Percentiles rank a stretch among this genome's conserved stretches.
These are phyloP conservation scores for Luffa aegyptiaca DNA, from an alignment of 306 rosid genomes.

Conservation along the genomic window DNA sequence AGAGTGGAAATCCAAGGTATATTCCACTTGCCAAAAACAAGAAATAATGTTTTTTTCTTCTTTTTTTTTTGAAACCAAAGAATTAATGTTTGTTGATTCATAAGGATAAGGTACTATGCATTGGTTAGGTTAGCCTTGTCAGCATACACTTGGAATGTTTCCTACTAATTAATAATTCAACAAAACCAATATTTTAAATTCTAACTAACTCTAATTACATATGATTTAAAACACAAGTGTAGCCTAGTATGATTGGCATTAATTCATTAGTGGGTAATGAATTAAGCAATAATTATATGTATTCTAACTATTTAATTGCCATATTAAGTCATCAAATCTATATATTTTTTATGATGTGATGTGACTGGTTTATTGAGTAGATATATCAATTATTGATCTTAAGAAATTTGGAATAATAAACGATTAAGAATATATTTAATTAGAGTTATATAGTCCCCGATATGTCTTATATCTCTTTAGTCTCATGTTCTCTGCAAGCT, in stretches of 20 bases:
- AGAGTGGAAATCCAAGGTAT: background rate
- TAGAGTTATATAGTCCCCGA: too few relatives aligned
- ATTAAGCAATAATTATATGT: background rate
- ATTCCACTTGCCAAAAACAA: background rate
- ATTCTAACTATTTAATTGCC: too few relatives aligned
- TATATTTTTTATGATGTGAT: too few relatives aligned
- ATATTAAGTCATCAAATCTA: too few relatives aligned
- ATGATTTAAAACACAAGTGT: background rate
- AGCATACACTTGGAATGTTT: background rate
- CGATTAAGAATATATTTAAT: too few relatives aligned
- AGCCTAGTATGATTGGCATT: background rate
- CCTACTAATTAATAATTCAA: background rate
- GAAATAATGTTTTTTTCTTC: background rate
- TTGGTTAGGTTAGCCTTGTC: background rate
- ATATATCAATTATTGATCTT: too few relatives aligned
- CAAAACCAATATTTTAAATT: background rate
- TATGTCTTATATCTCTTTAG: too few relatives aligned
- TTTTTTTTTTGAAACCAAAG: too few relatives aligned
- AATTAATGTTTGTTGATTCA: background rate
- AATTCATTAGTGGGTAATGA: background rate
- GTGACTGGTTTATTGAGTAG: too few relatives aligned
- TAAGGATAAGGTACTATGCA: background rate
- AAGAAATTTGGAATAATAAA: too few relatives aligned
- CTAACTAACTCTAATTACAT: background rate
- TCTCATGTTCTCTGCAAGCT: too few relatives aligned